Base-by-base conservation (phyloP, 306 rosid genomes). In the Ormosia emarginata region DNA sequence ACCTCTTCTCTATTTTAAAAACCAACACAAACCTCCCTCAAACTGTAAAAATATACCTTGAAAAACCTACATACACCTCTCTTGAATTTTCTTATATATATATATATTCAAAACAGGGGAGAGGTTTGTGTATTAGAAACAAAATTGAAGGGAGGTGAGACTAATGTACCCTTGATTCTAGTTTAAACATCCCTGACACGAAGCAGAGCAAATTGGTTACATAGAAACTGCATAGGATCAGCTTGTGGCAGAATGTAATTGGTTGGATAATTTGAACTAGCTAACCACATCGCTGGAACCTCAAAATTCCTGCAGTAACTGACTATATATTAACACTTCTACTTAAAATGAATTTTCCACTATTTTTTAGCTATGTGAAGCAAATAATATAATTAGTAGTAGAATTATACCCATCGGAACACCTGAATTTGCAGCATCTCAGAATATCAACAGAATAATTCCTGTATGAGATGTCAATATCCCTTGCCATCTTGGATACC, bases 331-430 rank as follows among this genome's bases (percentile, higher is more conserved):
- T 33, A 65, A 53, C 50, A 69, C 55, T 18, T 29, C 4, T 43
- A 64, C 50, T 73, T 52, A 40, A 71, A 78, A 62, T 57, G 39
- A 67, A 34, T 0, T 52, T 50, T 32, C 68, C 53, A 40, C 55
- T 15, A 62, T 32, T 61, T 50, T 71, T 77, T 11, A 7, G 40
- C 73, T 56, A 18, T 39, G 40, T 50, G 50, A 82, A 58, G 86
- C 67, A 24, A 69, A 52, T 37, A 63, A 83, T 15, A 40, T 49
- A 29, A 36, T 49, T 69, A 50, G 69, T 53, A 13, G 74, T 53
- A 71, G 81, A 65, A 32, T 29, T 67, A 67, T 88, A 87, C 92
- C 90, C 84, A 7, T 85, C 70, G 57, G 17, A 41, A 18, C 44
- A 67, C 32, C 46, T 76, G 43, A 58, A 63, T 62, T 71, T 77